Base-by-base conservation (phyloP, 345 rosid species). In the Eucalyptus leucophloia region DNA sequence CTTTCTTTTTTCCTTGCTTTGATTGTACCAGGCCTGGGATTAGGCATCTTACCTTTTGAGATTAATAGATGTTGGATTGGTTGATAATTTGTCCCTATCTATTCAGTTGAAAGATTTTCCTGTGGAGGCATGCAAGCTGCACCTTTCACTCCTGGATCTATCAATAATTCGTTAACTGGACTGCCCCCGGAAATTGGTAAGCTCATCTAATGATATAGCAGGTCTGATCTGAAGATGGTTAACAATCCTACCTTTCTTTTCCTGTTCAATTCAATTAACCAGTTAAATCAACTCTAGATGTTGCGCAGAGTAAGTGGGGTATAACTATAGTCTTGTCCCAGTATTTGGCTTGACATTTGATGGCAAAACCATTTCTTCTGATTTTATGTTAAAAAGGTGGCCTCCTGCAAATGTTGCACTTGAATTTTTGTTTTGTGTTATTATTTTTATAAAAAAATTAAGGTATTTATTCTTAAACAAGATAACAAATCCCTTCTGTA, bases 171-270 rank as follows among this genome's bases (percentile, higher is more conserved):
- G 50, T 95, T 97, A 94, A 90, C 92, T 85, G 99, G 96, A 91
- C 94, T 97, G 92, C 97, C 97, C 86, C 93, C 98, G 49, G 99
- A 96, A 92, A 95, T 96, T 65, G 99, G 99, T 97, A 95, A 86
- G 92, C 88, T 91, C 90, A 90, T 89, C 90, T 72, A 89, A 54
- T 80, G 83, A 23, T 32, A 82, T 85, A 77, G 49, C 87, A 30
- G 77, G 85, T 85, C 60, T 88, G 86, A 91, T 77, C 47, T 49
- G 44, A 62, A 65, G 45, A 88, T 88, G 83, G 30, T 69, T 86
- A 7, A 51, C 49, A 32, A 34, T 51, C 12, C 47, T 50, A 30
- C 24, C 40, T 86, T 92, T 85, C 81, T 40, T 51, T n/a, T 65
- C 26, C 26, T 28, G 12, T 58, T 45, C 23, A 81, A 37, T 44